Evolutionary conservation across 768 basidiomycete genomes (phyloP), one percentile per base, ranked within the genome.

Genomic region (Russula olivacea): DNA sequence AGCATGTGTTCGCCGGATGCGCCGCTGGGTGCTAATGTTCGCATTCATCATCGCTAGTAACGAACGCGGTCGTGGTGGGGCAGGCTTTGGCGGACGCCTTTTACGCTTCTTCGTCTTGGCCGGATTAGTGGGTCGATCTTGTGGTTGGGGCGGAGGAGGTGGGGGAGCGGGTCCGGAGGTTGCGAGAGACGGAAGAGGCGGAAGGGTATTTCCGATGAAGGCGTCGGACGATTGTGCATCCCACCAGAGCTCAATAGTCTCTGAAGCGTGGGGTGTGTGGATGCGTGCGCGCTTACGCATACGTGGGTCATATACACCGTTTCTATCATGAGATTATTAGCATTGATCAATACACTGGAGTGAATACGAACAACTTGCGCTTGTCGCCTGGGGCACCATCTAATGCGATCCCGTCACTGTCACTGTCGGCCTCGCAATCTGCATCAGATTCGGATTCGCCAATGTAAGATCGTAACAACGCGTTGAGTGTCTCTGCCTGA

Each of bases 11-110:
- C 83, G 81, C 58, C 89, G 78, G 34, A 93, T 80, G 28, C 86
- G 81, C 61, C 85, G 83, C 75, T 92, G 80, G 3, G 88, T 88
- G 66, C 79, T 83, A 61, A 93, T 83, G 69, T 93, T 93, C 56
- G 76, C 77, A 71, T 88, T 91, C 85, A 93, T 91, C 58, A 85
- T 68, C 17, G 74, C 75, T n/a, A 91, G 76, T 21, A 93, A 73
- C 1, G 86, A 79, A 61, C 71, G 63, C 21, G 66, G 68, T 8
- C 66, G 55, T 4, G 66, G 63, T 1, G 51, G 55, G 17, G 59
- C 63, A 15, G 63, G 55, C 47, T 69, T 75, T 68, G 76, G 75
- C 61, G 71, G 71, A 36, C 68, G 69, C 69, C 78, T 79, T 69
- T 71, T 77, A 70, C 69, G 73, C 56, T 19, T 70, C 68, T 41